These are phyloP conservation scores for Hypoxylon fragiforme DNA, from an alignment of 495 filamentous ascomycete species.

Conservation along the genomic window DNA sequence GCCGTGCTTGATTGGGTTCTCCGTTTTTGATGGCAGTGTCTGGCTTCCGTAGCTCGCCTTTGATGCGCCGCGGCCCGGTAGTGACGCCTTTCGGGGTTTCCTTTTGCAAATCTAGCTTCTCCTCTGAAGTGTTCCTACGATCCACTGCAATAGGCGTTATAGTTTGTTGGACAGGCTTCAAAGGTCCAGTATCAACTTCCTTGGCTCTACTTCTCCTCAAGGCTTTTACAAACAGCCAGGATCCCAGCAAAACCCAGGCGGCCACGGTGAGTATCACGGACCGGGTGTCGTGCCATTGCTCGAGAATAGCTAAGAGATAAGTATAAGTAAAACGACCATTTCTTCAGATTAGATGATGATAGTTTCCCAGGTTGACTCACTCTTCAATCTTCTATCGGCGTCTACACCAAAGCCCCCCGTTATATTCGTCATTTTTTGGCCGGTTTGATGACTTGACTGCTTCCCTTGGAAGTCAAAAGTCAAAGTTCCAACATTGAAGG, in stretches of 20 bases:
- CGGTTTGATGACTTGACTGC: constrained; percentile 1
- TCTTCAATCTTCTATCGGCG: not conserved
- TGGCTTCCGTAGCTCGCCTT: constrained; percentile 47
- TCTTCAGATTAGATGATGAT: too few species aligned
- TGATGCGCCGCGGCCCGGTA: constrained; percentile 52
- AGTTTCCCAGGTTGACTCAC: too few species aligned
- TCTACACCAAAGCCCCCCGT: constrained; percentile 6
- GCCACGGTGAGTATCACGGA: constrained; percentile 53
- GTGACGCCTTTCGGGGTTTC: constrained; percentile 27
- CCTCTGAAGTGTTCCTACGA: constrained; percentile 24
- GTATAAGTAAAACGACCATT: constrained; percentile 13
- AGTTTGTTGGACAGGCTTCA: constrained; percentile 31
- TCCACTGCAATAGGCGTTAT: constrained; percentile 15
- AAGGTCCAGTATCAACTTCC: not conserved
- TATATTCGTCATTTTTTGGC: constrained; percentile 19
- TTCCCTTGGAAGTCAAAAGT: constrained; percentile 3
- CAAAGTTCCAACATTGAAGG: too few species aligned
- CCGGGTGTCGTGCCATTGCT: constrained; percentile 59
- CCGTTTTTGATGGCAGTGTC: constrained; percentile 21
- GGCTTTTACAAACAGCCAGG: constrained; percentile 45
- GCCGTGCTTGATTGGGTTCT: constrained; percentile 22
- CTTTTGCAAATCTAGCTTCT: constrained; percentile 11
- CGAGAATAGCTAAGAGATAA: constrained; percentile 49
- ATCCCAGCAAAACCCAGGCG: constrained; percentile 40
- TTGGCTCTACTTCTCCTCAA: constrained; percentile 4